Evolutionary conservation across 2,329 filamentous ascomycete genomes (phyloP).

Genomic region (Fusarium haematococcum): DNA sequence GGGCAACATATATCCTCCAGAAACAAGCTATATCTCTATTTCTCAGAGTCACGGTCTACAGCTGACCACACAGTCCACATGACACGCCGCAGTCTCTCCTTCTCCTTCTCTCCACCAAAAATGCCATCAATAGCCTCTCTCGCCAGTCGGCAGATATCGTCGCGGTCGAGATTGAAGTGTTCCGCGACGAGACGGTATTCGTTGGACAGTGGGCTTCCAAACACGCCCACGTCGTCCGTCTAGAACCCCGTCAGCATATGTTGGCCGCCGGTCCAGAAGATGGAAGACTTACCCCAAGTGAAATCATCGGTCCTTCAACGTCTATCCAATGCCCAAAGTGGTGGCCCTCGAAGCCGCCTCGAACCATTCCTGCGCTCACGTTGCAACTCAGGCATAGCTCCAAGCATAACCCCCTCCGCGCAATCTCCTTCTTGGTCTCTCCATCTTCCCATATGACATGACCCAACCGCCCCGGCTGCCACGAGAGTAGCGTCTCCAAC

Average conservation of each 20-base stretch:
- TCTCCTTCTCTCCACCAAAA: conserved; percentile 74
- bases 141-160: conserved; percentile 66
- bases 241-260: conserved; percentile 49
- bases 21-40: neutral
- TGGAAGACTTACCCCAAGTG: conserved; percentile 71
- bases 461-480: conserved; percentile 75
- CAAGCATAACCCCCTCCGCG: conserved; percentile 67
- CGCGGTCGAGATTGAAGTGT: conserved; percentile 70
- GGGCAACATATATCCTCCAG: neutral
- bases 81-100: conserved; percentile 62
- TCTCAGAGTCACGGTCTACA: neutral
- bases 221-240: conserved; percentile 89
- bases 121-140: conserved; percentile 72
- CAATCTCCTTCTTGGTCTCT: conserved; percentile 66
- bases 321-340: conserved; percentile 82
- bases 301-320: conserved; percentile 68
- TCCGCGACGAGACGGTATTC: conserved; percentile 80
- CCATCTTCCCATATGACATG: conserved; percentile 83
- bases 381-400: conserved; percentile 87
- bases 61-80: conserved; percentile 56
- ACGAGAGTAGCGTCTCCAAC: conserved; percentile 72
- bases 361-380: conserved; percentile 79
- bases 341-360: conserved; percentile 74
- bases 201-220: conserved; percentile 79
- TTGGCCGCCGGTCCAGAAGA: neutral